Evolutionary conservation across 1,284 basidiomycete genomes (phyloP).

Genomic region (Schizopora paradoxa): DNA sequence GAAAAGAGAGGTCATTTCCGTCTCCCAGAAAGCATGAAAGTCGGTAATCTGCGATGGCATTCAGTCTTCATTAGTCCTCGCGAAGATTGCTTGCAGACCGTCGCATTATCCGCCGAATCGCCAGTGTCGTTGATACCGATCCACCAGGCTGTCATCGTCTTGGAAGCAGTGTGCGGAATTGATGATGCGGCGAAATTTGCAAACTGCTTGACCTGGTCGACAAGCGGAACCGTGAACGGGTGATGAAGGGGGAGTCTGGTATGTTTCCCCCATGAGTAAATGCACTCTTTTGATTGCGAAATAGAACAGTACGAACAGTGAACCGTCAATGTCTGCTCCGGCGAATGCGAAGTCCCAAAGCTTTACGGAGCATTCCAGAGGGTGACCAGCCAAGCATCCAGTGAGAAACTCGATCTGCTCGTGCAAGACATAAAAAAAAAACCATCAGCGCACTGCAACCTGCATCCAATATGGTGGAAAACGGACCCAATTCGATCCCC

Average conservation of each 20-base stretch:
- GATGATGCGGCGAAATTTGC: constrained; percentile 36
- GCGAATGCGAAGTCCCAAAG: constrained; percentile 57
- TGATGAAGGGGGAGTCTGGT: constrained; percentile 34
- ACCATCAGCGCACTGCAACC: neutral
- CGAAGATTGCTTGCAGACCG: constrained; percentile 21
- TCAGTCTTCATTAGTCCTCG: neutral
- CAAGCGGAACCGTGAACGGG: constrained; percentile 42
- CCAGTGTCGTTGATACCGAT: constrained; percentile 57
- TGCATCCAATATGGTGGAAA: neutral
- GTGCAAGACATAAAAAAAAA: neutral
- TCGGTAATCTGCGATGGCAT: constrained; percentile 36
- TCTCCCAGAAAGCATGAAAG: constrained; percentile 44
- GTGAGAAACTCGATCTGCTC: constrained; percentile 46
- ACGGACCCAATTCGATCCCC: constrained; percentile 47
- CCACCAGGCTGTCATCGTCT: constrained; percentile 51
- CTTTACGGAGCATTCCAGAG: constrained; percentile 37
- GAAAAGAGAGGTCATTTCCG: constrained; percentile 48
- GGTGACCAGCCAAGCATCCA: constrained; percentile 42
- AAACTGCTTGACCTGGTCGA: constrained; percentile 50
- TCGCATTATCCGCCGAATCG: constrained; percentile 41
- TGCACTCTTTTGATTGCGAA: neutral
- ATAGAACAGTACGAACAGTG: constrained; percentile 31
- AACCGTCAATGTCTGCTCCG: constrained; percentile 45
- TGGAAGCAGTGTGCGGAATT: constrained; percentile 37
- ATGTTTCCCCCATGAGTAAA: neutral